Evolutionary conservation across 441 rosid species (phyloP), one percentile per base, ranked within the genome.

Genomic region (Manihot esculenta): DNA sequence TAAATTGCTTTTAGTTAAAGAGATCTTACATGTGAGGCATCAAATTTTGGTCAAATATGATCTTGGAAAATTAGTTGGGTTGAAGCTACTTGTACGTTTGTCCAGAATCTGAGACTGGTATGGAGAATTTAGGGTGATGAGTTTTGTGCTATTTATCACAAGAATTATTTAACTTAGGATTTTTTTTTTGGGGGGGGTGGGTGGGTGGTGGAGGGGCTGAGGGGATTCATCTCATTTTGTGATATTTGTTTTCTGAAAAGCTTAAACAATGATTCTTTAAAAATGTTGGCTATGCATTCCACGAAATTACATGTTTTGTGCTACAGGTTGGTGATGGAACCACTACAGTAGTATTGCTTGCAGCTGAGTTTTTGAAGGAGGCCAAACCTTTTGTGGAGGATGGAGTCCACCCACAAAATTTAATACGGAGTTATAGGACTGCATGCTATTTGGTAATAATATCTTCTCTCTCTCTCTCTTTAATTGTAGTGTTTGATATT

Each of bases 321-420:
- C 30, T 51, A 49, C 80, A 93, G 98, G 98, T 93, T 45, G 99
- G 99, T 49, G 99, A 96, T 78, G 98, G 99, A 41, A 96, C 99
- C 24, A 93, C 99, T 33, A 93, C 98, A 1, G 98, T 93, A n/a
- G 98, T 96, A 74, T 85, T 96, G 14, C 91, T 96, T 62, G 97
- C 98, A 0, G 93, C 88, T 10, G 99, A 96, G 84, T 93, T 96
- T 80, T 74, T 93, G 84, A 96, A 76, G 85, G 98, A 93, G 83
- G 99, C 99, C 59, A 96, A 93, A 76, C 98, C 99, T 64, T 96
- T 90, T 70, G 78, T 96, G 44, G 98, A 93, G 73, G 98, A 96
- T 30, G 99, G 99, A 38, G 99, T 93, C 74, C 98, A 93, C 79
- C 79, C 98, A 10, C 99, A 93, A 79, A 96, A 89, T 79, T 68